These are phyloP conservation scores for Solanum habrochaites DNA, from an alignment of 257 asterid species.

Conservation along the genomic window DNA sequence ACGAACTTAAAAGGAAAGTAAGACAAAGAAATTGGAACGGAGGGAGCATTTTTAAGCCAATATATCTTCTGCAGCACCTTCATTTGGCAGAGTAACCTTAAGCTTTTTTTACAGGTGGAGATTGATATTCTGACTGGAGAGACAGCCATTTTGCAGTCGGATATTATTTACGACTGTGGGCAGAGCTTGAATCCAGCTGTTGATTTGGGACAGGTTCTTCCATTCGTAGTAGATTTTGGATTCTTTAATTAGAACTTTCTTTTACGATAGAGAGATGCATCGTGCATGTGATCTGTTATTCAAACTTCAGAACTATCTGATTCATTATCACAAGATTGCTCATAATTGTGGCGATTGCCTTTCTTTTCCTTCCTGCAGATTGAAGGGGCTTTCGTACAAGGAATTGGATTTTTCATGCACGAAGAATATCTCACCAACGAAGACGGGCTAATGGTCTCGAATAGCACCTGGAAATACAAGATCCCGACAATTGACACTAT, in stretches of 20 bases:
- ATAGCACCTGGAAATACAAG: conserved; percentile 74
- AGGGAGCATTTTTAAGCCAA: background rate
- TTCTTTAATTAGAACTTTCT: background rate
- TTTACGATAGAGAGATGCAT: background rate
- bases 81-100: background rate
- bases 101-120: conserved; percentile 42
- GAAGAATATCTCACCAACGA: conserved; percentile 54
- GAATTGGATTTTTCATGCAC: conserved; percentile 74
- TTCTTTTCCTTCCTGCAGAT: conserved; percentile 28
- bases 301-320: background rate
- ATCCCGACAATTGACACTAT: conserved; percentile 74
- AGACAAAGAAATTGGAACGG: background rate
- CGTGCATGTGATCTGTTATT: background rate
- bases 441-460: conserved; percentile 39
- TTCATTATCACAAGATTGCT: background rate
- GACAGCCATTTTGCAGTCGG: conserved; percentile 35
- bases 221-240: background rate
- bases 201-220: conserved; percentile 67
- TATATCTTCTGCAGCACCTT: background rate
- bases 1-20: background rate
- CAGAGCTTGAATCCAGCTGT: conserved; percentile 81
- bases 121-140: conserved; percentile 51
- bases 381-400: conserved; percentile 87
- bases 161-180: conserved; percentile 66
- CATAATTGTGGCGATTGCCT: background rate